Base-by-base conservation (phyloP, 1,284 basidiomycete species). In the Volvariella surrecta region DNA sequence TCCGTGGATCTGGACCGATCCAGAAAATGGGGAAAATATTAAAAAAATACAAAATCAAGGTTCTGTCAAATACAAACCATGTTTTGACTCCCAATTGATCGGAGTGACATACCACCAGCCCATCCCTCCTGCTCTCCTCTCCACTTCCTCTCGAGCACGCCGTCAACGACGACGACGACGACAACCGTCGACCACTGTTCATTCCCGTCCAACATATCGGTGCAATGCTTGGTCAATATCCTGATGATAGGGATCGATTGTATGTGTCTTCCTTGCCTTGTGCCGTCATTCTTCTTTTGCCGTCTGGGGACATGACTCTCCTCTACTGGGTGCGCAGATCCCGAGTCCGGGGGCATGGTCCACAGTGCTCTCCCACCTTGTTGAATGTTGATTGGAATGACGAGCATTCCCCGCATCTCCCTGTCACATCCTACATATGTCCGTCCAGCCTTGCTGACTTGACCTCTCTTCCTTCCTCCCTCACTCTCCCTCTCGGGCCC, bases 241-340 rank as follows among this genome's bases (percentile, higher is more conserved):
- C 50, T 16, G 55, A 58, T 46, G 58, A 64, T 43, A 59, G 65
- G 49, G 60, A 66, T 50, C 54, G 63, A 50, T 50, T 68, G 66
- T 68, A 53, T 62, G 64, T 64, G 8, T 42, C 37, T 39, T 40
- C 52, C 44, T 18, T 38, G 18, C 39, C 18, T 6, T 35, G 34
- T 35, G 34, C 15, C n/a, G 34, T 35, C 35, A 39, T 39, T n/a
- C 16, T 43, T 41, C 37, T 41, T 42, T n/a, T 35, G 6, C 34
- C 7, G 34, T 39, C 35, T 43, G 39, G 17, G 16, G 32, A 11
- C 21, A 17, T 16, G 24, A 17, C 31, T 28, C 30, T 20, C 8
- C 30, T 16, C 30, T 31, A n/a, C 31, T 15, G 9, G n/a, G 16
- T 30, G 13, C 31, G 18, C 34, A n/a, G n/a, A 35, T 19, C n/a